A percentile compares a stretch with the other conserved stretches of the same genome.
Conservation (phyloP, 2,329 filamentous ascomycete species). For the Aspergillus neotritici region DNA sequence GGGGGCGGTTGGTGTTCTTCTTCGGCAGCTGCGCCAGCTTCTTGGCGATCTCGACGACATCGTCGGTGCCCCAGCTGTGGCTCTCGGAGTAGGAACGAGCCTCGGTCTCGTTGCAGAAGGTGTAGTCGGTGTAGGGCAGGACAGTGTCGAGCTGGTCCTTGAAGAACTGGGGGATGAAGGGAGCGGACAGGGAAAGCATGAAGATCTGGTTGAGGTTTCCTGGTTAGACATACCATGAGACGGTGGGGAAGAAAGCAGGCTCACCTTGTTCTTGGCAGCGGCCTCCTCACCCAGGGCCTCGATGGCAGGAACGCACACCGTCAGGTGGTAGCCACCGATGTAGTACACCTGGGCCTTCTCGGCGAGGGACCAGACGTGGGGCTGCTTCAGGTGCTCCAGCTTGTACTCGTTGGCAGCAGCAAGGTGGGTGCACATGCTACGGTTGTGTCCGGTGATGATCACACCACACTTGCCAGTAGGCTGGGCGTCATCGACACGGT, state of each 20-base stretch:
- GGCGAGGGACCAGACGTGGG: conserved; percentile 85
- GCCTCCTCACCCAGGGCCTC: conserved; percentile 86
- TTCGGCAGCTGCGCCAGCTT: conserved; percentile 83
- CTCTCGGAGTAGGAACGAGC: conserved; percentile 79
- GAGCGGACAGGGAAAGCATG: conserved; percentile 84
- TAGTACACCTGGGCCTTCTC: conserved; percentile 86
- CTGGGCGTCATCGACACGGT: conserved; percentile 77
- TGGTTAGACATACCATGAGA: conserved; percentile 2
- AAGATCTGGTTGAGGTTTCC: conserved; percentile 51
- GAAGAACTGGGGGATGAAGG: conserved; percentile 97
- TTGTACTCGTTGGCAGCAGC: conserved; percentile 97
- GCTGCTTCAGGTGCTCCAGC: conserved; percentile 83
- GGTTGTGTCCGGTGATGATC: conserved; percentile 93
- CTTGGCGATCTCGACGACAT: conserved; percentile 79
- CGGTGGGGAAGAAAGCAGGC: conserved; percentile 5
- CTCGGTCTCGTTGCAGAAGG: conserved; percentile 97
- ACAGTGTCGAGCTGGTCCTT: conserved; percentile 87
- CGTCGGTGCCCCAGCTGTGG: conserved; percentile 67
- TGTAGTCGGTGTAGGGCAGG: conserved; percentile 87
- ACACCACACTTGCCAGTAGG: conserved; percentile 93
- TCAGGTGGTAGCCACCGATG: conserved; percentile 95
- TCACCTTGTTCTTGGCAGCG: conserved; percentile 75
- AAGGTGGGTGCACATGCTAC: conserved; percentile 89
- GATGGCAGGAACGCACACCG: conserved; percentile 86
- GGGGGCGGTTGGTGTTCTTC: conserved; percentile 77